Percentiles rank a stretch among this genome's conserved stretches.
Evolutionary conservation across 2,329 filamentous ascomycete genomes (phyloP).

Genomic region (Ophiocordyceps camponoti-leonardi): DNA sequence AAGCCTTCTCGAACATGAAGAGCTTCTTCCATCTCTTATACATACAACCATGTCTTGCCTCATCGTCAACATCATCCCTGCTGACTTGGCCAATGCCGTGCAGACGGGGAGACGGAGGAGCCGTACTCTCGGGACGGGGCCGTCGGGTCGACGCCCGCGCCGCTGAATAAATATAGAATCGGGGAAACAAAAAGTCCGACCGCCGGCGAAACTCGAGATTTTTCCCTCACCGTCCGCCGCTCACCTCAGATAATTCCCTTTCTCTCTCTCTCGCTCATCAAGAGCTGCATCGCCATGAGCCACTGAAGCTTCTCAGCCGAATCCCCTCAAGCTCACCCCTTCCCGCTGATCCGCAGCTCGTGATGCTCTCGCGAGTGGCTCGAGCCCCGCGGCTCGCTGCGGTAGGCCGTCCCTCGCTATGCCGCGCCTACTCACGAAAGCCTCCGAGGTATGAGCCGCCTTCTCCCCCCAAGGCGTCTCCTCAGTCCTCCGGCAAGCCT

Average conservation of each 20-base stretch:
- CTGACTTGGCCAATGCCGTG: too few species aligned
- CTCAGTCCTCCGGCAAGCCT: background rate
- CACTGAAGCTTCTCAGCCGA: background rate
- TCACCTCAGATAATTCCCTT: too few species aligned
- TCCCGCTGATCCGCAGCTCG: background rate
- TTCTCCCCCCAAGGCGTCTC: slow-evolving; percentile 3
- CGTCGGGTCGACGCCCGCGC: too few species aligned
- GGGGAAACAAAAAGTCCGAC: background rate
- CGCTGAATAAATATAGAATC: too few species aligned
- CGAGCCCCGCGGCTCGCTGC: slow-evolving; percentile 16
- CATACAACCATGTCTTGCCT: too few species aligned
- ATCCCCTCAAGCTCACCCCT: background rate
- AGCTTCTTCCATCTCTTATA: too few species aligned
- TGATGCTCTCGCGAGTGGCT: slow-evolving; percentile 22
- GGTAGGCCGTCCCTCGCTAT: slow-evolving; percentile 10
- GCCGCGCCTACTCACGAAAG: slow-evolving; percentile 8
- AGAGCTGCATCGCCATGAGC: background rate
- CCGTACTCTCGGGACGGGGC: too few species aligned
- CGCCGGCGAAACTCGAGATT: background rate
- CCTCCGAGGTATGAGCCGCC: slow-evolving; percentile 7
- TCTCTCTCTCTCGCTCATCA: background rate
- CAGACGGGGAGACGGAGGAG: too few species aligned
- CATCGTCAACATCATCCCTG: too few species aligned
- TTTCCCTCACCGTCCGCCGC: background rate
- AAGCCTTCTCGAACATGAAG: too few species aligned